phyloP scores from a whole-genome alignment of 2,329 filamentous ascomycete genomes.

The Rhexocercosporidium sp. region DNA sequence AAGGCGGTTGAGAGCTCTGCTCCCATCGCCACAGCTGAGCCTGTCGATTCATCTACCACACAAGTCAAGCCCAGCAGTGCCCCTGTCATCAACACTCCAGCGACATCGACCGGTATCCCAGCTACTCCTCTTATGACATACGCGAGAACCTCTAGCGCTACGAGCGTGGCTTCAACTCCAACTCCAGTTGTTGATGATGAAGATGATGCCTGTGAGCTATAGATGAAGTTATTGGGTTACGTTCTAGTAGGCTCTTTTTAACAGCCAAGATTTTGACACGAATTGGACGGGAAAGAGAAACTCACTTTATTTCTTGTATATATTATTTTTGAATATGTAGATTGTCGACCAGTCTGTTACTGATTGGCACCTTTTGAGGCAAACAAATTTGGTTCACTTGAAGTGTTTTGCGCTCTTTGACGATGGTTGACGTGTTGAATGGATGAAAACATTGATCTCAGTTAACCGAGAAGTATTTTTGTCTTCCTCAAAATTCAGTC shows the following conservation, averaged over 20 bases:
- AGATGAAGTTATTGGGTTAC: neutral
- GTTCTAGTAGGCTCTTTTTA: neutral
- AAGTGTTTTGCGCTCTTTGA: neutral
- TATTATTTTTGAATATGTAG: neutral
- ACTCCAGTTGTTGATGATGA: neutral
- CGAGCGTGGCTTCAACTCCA: neutral
- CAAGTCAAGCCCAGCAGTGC: neutral
- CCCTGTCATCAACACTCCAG: neutral
- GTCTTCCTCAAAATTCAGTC: too few species aligned
- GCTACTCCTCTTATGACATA: neutral
- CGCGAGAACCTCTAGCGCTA: neutral
- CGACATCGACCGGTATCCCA: neutral
- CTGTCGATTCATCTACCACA: neutral
- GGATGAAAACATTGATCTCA: neutral
- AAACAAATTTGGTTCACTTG: neutral
- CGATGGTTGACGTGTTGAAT: neutral
- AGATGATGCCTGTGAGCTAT: conserved; percentile 5
- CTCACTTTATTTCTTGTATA: neutral
- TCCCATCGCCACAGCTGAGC: neutral
- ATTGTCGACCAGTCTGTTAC: neutral
- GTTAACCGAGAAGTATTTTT: neutral
- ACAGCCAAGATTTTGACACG: neutral
- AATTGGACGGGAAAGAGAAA: neutral
- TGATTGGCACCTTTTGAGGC: neutral
- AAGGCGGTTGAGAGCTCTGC: neutral